Evolutionary conservation across 2,329 filamentous ascomycete genomes (phyloP), one percentile per base, ranked within the genome.

Genomic region (Tolypocladium tropicale): DNA sequence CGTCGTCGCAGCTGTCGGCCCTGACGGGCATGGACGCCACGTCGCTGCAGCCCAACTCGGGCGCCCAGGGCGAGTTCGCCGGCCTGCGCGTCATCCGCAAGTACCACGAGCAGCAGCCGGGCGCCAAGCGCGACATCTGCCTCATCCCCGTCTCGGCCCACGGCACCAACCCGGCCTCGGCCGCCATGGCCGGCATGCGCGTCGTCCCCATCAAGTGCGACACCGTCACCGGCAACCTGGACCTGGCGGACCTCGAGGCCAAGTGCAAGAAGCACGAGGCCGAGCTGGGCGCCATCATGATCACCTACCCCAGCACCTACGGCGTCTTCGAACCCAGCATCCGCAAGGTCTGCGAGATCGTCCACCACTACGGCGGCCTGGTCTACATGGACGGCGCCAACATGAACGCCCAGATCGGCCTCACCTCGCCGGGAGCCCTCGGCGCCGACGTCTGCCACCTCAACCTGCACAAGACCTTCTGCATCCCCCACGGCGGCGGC

Each of bases 321-420:
- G 93, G 93, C 69, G 90, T 97, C 33, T 97, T 95, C 67, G 93
- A 97, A 77, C 92, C 92, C 3, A 81, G 85, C 61, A 83, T 96
- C 70, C 94, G 91, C 76, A 83, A 88, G 67, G 91, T 86, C 18
- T 96, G 91, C 72, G 77, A 90, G 55, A 77, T 95, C 33, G 90
- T 97, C 21, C 93, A 97, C 74, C 73, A 88, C 61, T 78, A 95
- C 67, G 93, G 93, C 54, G 93, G 93, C 11, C 90, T 95, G 68
- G 93, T 97, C 18, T 97, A 96, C 78, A 96, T 97, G 93, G 93
- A 97, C 69, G 93, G 93, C 52, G 93, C 93, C 62, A 97, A 97
- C 76, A 94, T 96, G 90, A 97, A 96, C 68, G 93, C 93, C 21
- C 93, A 97, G 73, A 96, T 97, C 61, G 93, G 93, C 14, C 81